phyloP scores from a whole-genome alignment of 2,329 filamentous ascomycete genomes.

The Aureobasidium zeae region DNA sequence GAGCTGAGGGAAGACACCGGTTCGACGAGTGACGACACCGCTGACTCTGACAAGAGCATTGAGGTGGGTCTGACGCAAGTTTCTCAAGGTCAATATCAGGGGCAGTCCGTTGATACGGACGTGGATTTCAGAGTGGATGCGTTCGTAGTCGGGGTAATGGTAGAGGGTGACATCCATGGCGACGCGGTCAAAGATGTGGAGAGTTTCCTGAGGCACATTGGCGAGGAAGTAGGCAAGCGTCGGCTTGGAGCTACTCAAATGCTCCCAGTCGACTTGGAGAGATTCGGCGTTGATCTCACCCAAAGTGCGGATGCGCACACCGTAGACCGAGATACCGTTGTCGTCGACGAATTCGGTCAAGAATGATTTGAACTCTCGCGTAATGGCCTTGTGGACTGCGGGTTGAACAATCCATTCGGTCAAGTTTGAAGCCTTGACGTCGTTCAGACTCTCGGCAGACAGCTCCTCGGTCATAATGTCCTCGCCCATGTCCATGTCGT shows the following conservation, averaged over 20 bases:
- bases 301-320: constrained; percentile 85
- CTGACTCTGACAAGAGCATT: constrained; percentile 93
- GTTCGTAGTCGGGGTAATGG: constrained; percentile 94
- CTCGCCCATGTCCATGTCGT: constrained; percentile 78
- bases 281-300: constrained; percentile 96
- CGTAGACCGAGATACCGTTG: constrained; percentile 84
- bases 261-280: constrained; percentile 90
- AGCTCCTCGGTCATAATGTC: constrained; percentile 96
- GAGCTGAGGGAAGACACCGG: constrained; percentile 91
- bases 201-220: constrained; percentile 88
- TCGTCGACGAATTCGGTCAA: constrained; percentile 92
- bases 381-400: constrained; percentile 84
- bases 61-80: constrained; percentile 87
- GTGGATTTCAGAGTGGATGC: constrained; percentile 95
- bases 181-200: constrained; percentile 93
- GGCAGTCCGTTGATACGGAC: constrained; percentile 93
- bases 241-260: constrained; percentile 81
- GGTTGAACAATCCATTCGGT: constrained; percentile 93
- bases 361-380: constrained; percentile 94
- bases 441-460: constrained; percentile 78
- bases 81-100: constrained; percentile 87
- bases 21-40: constrained; percentile 88
- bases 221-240: constrained; percentile 92
- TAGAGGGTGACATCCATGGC: constrained; percentile 93
- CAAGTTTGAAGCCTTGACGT: constrained; percentile 86